phyloP scores from a whole-genome alignment of 768 basidiomycete species.

The Boletus rubropictus region DNA sequence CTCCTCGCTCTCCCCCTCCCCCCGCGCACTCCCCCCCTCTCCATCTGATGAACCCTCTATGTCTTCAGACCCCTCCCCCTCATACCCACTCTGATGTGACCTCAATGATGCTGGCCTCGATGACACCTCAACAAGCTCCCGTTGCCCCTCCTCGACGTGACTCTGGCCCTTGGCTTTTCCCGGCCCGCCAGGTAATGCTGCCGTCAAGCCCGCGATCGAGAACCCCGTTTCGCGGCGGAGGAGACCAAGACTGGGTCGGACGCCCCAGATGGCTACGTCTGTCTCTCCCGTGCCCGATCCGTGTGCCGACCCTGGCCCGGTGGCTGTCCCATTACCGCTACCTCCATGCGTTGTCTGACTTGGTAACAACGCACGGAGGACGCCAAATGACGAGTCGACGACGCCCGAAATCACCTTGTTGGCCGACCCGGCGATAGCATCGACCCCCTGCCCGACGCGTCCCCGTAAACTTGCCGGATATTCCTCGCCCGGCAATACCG shows the following conservation, averaged over 20 bases:
- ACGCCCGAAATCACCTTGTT: constrained; percentile 76
- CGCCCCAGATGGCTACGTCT: constrained; percentile 24
- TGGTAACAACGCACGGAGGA: constrained; percentile 73
- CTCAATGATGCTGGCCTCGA: constrained; percentile 45
- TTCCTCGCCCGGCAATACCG: constrained; percentile 39
- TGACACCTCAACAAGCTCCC: constrained; percentile 50
- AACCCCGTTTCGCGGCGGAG: constrained; percentile 73
- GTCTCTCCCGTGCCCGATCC: neutral
- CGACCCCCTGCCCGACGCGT: constrained; percentile 75
- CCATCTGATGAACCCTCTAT: constrained; percentile 7
- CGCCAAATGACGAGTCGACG: constrained; percentile 85
- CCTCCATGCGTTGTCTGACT: constrained; percentile 20
- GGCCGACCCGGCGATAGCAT: constrained; percentile 76
- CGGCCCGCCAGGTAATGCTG: constrained; percentile 46
- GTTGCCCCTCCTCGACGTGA: constrained; percentile 36
- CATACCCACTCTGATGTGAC: constrained; percentile 18
- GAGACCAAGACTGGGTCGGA: constrained; percentile 54
- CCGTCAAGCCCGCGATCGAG: constrained; percentile 73
- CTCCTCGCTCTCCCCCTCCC: constrained; percentile 10
- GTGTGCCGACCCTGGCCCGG: constrained; percentile 11
- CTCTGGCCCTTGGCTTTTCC: constrained; percentile 6
- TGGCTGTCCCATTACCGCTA: constrained; percentile 8
- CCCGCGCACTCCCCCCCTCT: neutral
- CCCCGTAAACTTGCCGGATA: constrained; percentile 56
- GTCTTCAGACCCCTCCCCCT: constrained; percentile 17